Evolutionary conservation across 106 monocot genomes (phyloP).

Genomic region (Phalaenopsis aphrodite): DNA sequence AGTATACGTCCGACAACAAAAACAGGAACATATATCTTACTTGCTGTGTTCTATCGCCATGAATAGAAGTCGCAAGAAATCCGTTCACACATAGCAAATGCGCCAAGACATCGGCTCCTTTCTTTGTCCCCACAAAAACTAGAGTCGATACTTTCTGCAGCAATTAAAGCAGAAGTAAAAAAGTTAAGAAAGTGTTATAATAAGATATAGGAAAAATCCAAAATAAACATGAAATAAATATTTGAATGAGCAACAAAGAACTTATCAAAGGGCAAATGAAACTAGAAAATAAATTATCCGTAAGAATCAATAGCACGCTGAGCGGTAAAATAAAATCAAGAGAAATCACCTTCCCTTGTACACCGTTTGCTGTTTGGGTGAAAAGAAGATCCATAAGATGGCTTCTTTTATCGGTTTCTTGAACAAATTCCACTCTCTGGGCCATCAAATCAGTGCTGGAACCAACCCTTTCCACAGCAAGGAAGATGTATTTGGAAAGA

Average conservation of each 20-base stretch:
- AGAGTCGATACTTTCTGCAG: slow-evolving; percentile 48
- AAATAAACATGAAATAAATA: too few species aligned
- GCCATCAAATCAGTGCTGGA: slow-evolving; percentile 62
- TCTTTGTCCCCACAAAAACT: slow-evolving; percentile 63
- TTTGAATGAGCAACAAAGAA: not conserved
- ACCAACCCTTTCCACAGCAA: slow-evolving; percentile 59
- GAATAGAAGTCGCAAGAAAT: slow-evolving; percentile 58
- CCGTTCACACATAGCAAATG: slow-evolving; percentile 53
- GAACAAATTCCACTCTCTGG: slow-evolving; percentile 62
- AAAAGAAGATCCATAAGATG: slow-evolving; percentile 61
- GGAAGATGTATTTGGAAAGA: slow-evolving; percentile 41
- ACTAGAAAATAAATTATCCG: too few species aligned
- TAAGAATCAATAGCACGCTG: too few species aligned
- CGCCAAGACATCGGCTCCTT: slow-evolving; percentile 51
- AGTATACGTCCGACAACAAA: too few species aligned
- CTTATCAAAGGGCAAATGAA: not conserved
- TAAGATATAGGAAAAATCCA: not conserved
- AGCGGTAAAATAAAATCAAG: not conserved
- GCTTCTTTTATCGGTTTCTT: slow-evolving; percentile 45
- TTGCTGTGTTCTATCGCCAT: slow-evolving; percentile 57
- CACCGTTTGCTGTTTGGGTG: slow-evolving; percentile 42
- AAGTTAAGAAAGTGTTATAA: not conserved
- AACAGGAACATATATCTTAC: slow-evolving; percentile 13
- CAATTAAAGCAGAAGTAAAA: not conserved
- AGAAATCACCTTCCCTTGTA: slow-evolving; percentile 39